These are phyloP conservation scores for Suhomyces faveliae DNA, from an alignment of 805 yeast genomes.

Conservation along the genomic window DNA sequence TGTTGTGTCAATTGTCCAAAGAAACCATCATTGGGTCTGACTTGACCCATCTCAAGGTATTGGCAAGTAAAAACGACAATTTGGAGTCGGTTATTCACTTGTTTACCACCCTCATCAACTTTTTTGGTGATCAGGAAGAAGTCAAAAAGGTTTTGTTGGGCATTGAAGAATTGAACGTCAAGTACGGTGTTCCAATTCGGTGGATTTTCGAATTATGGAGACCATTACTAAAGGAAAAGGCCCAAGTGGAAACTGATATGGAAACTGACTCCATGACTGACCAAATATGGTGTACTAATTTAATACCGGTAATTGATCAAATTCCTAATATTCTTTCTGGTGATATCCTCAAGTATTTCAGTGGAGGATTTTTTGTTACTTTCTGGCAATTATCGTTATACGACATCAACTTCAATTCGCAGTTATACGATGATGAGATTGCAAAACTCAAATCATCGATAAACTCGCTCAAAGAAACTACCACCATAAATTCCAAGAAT, in stretches of 20 bases:
- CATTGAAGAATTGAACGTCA: conserved; percentile 37
- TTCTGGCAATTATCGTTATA: conserved; percentile 77
- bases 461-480: conserved; percentile 34
- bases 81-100: conserved; percentile 64
- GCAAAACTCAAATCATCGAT: conserved; percentile 37
- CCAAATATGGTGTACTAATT: conserved; percentile 3
- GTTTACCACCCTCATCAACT: conserved; percentile 56
- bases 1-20: conserved; percentile 52
- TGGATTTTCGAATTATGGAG: conserved; percentile 87
- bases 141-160: conserved; percentile 39
- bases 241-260: neutral
- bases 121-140: conserved; percentile 39
- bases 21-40: conserved; percentile 35
- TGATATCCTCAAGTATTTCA: conserved; percentile 26
- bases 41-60: conserved; percentile 60
- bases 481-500: conserved; percentile 27
- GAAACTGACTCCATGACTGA: neutral
- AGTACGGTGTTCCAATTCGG: conserved; percentile 47
- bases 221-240: too few relatives aligned
- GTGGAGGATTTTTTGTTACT: conserved; percentile 47
- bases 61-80: conserved; percentile 74
- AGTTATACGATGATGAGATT: conserved; percentile 49
- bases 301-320: conserved; percentile 3
- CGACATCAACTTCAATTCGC: conserved; percentile 59
- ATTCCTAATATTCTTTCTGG: conserved; percentile 9